phyloP scores from a whole-genome alignment of 176 grass and related monocot species.

The Stipa capillata region DNA sequence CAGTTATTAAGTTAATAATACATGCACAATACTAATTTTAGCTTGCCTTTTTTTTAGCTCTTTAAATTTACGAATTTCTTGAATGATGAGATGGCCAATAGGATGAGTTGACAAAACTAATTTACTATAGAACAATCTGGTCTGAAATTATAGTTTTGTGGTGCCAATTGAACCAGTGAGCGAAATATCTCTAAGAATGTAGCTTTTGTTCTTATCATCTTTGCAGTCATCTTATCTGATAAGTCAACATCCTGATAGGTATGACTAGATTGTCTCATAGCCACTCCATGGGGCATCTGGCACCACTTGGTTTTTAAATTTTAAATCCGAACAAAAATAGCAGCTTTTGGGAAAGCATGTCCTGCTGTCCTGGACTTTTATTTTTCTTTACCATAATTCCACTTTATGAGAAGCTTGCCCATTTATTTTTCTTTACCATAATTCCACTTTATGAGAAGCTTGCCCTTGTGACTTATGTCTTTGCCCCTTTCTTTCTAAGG shows the following conservation, averaged over 20 bases:
- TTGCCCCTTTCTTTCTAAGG: not conserved
- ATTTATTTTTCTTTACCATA: not conserved
- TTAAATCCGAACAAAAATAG: not conserved
- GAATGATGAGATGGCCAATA: not conserved
- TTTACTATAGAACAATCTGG: not conserved
- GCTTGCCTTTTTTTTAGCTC: not conserved
- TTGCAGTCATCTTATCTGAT: not conserved
- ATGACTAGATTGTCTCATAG: slow-evolving; percentile 5
- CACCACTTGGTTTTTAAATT: not conserved
- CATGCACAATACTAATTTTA: not conserved
- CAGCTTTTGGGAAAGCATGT: not conserved
- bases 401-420: not conserved
- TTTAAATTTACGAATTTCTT: not conserved
- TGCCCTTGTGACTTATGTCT: too few species aligned
- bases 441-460: not conserved
- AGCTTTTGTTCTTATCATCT: not conserved
- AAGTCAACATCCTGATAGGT: slow-evolving; percentile 16
- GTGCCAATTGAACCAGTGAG: not conserved
- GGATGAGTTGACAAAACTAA: not conserved
- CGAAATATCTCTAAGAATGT: not conserved
- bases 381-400: not conserved
- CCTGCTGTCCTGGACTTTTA: not conserved
- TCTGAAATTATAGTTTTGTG: not conserved
- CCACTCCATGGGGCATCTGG: not conserved
- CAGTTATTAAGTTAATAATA: not conserved